Conservation (phyloP, 257 asterid species). For the Lavandula angustifolia region DNA sequence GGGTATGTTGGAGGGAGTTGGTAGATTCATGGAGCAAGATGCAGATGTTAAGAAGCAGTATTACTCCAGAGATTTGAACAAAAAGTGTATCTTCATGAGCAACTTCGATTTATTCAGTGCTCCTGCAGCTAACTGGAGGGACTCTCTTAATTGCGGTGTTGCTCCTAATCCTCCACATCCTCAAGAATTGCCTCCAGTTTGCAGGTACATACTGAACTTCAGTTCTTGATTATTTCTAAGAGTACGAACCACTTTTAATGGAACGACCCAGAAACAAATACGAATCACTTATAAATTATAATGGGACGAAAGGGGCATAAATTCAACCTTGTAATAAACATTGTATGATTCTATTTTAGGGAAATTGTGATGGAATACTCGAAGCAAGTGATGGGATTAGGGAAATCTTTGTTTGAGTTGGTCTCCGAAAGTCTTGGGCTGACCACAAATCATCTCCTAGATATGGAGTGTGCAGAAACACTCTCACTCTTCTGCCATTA, state of each 20-base stretch:
- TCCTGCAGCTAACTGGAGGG: conserved; percentile 46
- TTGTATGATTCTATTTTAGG: not conserved
- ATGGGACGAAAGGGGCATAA: no score
- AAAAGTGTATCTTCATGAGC: conserved; percentile 4
- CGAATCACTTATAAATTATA: no score
- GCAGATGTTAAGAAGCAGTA: conserved; percentile 35
- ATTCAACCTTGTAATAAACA: not conserved
- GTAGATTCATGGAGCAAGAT: conserved; percentile 40
- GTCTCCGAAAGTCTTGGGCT: conserved; percentile 40
- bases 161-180: conserved; percentile 41
- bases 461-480: conserved; percentile 39
- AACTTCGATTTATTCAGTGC: conserved; percentile 37
- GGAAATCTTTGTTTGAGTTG: conserved; percentile 25
- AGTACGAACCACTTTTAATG: not conserved
- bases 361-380: conserved; percentile 30
- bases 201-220: conserved; percentile 27
- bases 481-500: conserved; percentile 34
- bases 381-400: conserved; percentile 28
- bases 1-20: conserved; percentile 29
- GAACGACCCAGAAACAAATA: not conserved
- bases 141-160: conserved; percentile 28
- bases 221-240: no score
- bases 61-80: conserved; percentile 31
- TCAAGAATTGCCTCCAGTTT: conserved; percentile 37
- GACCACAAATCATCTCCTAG: conserved; percentile 23